Evolutionary conservation across 2,329 filamentous ascomycete species (phyloP), one percentile per base, ranked within the genome.

Genomic region (Hypoxylon sp.): DNA sequence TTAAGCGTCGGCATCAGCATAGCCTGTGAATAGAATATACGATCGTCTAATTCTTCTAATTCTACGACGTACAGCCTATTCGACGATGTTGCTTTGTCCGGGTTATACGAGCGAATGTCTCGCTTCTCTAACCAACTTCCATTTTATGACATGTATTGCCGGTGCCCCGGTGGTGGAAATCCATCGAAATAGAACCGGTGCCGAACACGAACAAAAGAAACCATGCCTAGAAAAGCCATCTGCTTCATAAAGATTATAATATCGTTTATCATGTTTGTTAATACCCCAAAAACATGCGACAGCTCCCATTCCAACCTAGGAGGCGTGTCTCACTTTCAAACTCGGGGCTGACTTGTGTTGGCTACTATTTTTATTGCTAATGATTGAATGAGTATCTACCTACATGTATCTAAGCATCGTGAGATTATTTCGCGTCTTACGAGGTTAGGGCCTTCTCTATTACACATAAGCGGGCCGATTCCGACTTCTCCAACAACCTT

Each of bases 221-320:
- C 41, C 56, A 21, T 43, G 46, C 63, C 55, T 2, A 57, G 28
- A 48, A 60, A 50, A 56, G 36, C 32, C 48, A 48, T 34, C 19
- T 67, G 67, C 67, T 48, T 67, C 64, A 69, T 49, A 61, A 67
- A 32, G 50, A 69, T 55, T 59, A 57, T 41, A 10, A 5, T 36
- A 3, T 41, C 36, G 36, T 63, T 69, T 63, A 48, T 58, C 48
- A 58, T 23, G 48, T 64, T 67, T 69, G 60, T 59, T 61, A 51
- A 50, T 48, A 11, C 11, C 19, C 41, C 32, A 30, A 19, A 49
- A 67, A 63, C 56, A 61, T 68, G 59, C 59, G 53, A 68, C 62
- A 60, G 17, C 23, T 50, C 46, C 19, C 43, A 41, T 55, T 28
- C 41, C 23, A 60, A 11, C 23, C 21, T 21, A 19, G 45, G 53